These are phyloP conservation scores for Anisodus tanguticus DNA, from an alignment of 257 asterid species.

Conservation along the genomic window DNA sequence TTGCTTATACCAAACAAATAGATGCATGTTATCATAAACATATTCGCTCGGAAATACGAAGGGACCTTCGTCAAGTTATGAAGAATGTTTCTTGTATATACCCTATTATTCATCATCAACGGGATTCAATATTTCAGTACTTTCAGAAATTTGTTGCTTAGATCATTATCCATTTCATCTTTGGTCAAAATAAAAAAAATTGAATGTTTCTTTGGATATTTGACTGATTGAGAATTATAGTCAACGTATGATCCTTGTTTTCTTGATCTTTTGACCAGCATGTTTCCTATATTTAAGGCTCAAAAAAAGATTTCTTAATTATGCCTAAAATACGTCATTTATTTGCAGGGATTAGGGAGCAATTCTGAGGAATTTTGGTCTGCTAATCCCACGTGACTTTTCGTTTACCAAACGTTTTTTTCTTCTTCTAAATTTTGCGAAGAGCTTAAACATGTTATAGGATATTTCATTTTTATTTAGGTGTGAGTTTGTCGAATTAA, in stretches of 20 bases:
- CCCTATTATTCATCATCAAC: background rate
- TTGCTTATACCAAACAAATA: too few species aligned
- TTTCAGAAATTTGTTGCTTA: background rate
- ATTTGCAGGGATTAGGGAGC: constrained; percentile 5
- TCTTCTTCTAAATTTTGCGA: background rate
- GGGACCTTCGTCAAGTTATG: too few species aligned
- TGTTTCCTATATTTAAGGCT: constrained; percentile 29
- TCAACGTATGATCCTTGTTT: background rate
- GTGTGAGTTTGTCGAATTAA: background rate
- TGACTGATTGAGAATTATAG: background rate
- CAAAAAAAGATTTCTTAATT: background rate
- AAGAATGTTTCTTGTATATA: too few species aligned
- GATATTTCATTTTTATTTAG: background rate
- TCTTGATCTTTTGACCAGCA: constrained; percentile 23
- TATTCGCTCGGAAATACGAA: too few species aligned
- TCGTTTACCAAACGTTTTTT: background rate
- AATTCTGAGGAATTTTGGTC: constrained; percentile 22
- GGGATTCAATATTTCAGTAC: background rate
- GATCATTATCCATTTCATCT: background rate
- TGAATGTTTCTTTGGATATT: background rate
- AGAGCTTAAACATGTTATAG: background rate
- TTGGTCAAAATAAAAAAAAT: background rate
- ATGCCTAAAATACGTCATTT: background rate
- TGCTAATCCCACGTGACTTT: background rate
- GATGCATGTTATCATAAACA: too few species aligned